Base-by-base conservation (phyloP, 2,329 filamentous ascomycete species). In the Metarhizium anisopliae region DNA sequence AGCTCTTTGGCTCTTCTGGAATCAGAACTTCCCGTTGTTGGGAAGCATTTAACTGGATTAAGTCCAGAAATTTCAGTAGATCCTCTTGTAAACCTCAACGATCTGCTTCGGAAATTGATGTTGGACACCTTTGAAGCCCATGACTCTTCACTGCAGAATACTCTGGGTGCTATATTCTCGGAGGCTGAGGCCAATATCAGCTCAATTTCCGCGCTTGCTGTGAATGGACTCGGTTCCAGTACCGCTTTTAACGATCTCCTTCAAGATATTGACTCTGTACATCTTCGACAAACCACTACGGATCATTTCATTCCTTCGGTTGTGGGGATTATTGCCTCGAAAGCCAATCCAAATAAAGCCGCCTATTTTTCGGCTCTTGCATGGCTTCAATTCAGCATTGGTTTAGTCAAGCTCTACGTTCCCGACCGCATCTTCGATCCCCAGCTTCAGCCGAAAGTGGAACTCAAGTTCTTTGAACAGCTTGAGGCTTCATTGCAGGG, bases 381-480 rank as follows among this genome's bases (percentile, higher is more conserved):
- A 5, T 94, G 92, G 83, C 78, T 91, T 32, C 78, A 87, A 52
- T 84, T 96, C 58, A 86, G 89, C 2, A 71, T 92, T 20, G 85
- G 86, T 16, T 82, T 86, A 43, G 76, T 97, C 51, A 81, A 82
- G 59, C 77, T 96, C 2, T 96, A 93, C 65, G 84, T 97, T 2
- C 92, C 95, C 0, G 87, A 95, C 68, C 85, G 86, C 61, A 81
- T 88, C 3, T 94, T 93, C 64, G 94, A 99, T 68, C 94, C 94
- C 1, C 81, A 85, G 57, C 75, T 85, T 56, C 76, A 80, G 53
- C 81, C 82, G 5, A 75, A 81, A 53, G 80, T 96, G 18, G 85
- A 90, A 62, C 80, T 83, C 20, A 74, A 78, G 47, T 81, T 79
- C 54, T 76, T 79, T 54, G 67, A 76, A 47, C 75, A 84, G 56